Evolutionary conservation across 768 basidiomycete genomes (phyloP), one percentile per base, ranked within the genome.

Genomic region (Xerocomus potaroensis): DNA sequence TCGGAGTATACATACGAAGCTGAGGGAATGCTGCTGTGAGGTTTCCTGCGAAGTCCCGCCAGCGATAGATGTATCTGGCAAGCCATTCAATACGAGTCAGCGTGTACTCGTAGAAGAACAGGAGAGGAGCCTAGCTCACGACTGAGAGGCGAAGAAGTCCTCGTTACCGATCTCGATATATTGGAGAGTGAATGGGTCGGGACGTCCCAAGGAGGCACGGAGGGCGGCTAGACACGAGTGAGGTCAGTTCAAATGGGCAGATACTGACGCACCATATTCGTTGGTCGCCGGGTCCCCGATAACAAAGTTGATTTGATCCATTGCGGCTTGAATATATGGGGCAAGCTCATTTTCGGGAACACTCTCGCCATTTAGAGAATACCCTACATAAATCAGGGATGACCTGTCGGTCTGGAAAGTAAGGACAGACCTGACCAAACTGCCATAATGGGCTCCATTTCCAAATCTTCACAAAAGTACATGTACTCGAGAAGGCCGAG

Each of bases 291-390:
- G 65, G 49, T 77, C 71, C 4, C 80, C 81, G n/a, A 81, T 71
- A 12, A 73, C 79, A 51, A 81, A 82, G 54, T 80, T 76, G 49
- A 81, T 78, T 74, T 82, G 78, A 45, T 78, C 74, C 26, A 72
- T 71, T 1, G 79, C 77, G 49, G 76, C 68, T 57, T 79, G 73
- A 33, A 82, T 77, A 53, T 73, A 80, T 0, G 77, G 77, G 2
- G 54, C 68, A 8, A 81, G 67, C 21, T 61, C 56, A 12, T 51
- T 55, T 41, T 78, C 74, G 4, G 76, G 58, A 9, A 78, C 59
- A 37, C 68, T 73, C 6, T 65, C 57, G 0, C 71, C 72, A 4
- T 66, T 70, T 4, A 80, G 67, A 1, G 78, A 65, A 52, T 73
- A 80, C 0, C 79, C 78, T 72, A 21, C 23, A 42, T 24, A 12